phyloP scores from a whole-genome alignment of 352 stramenopile genomes.

The Halophytophthora polymorphica region DNA sequence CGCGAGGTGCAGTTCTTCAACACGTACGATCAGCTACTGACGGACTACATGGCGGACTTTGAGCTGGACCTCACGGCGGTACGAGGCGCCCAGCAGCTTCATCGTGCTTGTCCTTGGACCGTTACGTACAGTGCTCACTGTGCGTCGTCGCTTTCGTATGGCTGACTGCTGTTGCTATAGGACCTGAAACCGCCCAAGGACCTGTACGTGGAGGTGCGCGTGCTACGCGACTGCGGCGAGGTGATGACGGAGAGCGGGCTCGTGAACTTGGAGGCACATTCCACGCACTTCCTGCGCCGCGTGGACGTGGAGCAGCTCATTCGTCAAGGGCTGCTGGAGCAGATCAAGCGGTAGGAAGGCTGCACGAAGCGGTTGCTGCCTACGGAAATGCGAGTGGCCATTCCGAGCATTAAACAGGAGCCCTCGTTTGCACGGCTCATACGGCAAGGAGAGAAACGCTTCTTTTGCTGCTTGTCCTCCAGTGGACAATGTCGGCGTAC shows the following conservation, averaged over 20 bases:
- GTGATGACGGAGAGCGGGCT: constrained; percentile 90
- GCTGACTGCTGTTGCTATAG: constrained; percentile 23
- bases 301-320: constrained; percentile 86
- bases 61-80: constrained; percentile 85
- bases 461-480: no score
- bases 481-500: no score
- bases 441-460: no score
- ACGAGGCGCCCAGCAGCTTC: not conserved
- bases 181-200: constrained; percentile 88
- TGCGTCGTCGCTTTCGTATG: constrained; percentile 8
- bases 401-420: no score
- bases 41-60: constrained; percentile 88
- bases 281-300: constrained; percentile 85
- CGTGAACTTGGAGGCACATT: constrained; percentile 85
- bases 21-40: constrained; percentile 89
- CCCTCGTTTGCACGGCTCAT: no score
- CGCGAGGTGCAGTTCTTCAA: constrained; percentile 90
- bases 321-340: constrained; percentile 78
- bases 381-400: constrained; percentile 77
- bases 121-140: not conserved
- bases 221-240: constrained; percentile 86
- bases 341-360: constrained; percentile 62
- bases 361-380: constrained; percentile 43
- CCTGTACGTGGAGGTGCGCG: constrained; percentile 88
- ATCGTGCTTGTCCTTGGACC: not conserved